Conservation (phyloP, 345 rosid genomes). For the Sonneratia caseolaris region DNA sequence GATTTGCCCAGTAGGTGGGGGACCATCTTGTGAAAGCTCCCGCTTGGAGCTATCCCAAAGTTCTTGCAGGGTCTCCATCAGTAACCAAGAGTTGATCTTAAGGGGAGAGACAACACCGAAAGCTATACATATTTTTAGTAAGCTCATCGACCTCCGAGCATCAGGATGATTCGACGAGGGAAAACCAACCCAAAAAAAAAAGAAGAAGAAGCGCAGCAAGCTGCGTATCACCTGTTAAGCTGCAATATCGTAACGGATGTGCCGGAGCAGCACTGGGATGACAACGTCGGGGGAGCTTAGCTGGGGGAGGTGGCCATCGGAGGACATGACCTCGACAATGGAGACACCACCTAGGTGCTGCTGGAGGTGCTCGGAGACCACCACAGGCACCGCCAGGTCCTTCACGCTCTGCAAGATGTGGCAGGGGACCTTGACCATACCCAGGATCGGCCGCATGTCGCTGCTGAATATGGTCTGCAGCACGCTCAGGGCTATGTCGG, state of each 20-base stretch:
- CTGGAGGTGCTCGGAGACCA: slow-evolving; percentile 68
- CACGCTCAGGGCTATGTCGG: slow-evolving; percentile 73
- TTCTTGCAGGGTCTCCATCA: no score
- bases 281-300: slow-evolving; percentile 81
- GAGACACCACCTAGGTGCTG: slow-evolving; percentile 54
- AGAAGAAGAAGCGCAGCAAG: no score
- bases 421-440: slow-evolving; percentile 63
- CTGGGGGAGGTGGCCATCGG: slow-evolving; percentile 93
- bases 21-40: no score
- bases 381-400: slow-evolving; percentile 87
- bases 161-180: no score
- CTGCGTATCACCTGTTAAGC: slow-evolving; percentile 6
- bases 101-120: no score
- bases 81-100: no score
- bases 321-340: slow-evolving; percentile 65
- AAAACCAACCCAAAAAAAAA: no score
- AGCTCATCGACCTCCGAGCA: no score
- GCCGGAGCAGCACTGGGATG: slow-evolving; percentile 68
- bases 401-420: slow-evolving; percentile 75
- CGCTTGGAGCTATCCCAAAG: no score
- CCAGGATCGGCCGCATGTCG: slow-evolving; percentile 57
- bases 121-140: no score
- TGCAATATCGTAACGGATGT: slow-evolving; percentile 50
- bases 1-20: no score
- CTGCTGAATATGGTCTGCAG: slow-evolving; percentile 67